Evolutionary conservation across 2,329 filamentous ascomycete species (phyloP).

Genomic region (Volutella citrinella): DNA sequence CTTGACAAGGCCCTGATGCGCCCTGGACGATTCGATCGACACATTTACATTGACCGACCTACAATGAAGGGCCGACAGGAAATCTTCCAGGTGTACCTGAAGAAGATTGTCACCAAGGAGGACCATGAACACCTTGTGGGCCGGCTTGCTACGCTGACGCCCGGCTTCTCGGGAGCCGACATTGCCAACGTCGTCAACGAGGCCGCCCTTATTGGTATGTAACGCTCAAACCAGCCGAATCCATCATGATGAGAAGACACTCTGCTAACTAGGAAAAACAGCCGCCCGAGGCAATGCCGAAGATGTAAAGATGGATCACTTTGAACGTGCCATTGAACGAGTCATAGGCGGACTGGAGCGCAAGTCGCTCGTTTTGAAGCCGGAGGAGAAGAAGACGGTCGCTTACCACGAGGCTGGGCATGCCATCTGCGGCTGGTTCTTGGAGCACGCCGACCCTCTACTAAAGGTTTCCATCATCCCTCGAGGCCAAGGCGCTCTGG

Average conservation of each 20-base stretch:
- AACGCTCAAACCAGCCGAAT: too few relatives aligned
- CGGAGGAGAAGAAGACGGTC: slow-evolving; percentile 91
- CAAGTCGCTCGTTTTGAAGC: slow-evolving; percentile 90
- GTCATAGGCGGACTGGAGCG: slow-evolving; percentile 96
- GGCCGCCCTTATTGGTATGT: slow-evolving; percentile 88
- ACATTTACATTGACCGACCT: slow-evolving; percentile 90
- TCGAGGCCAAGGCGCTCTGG: slow-evolving; percentile 86
- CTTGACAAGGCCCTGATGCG: slow-evolving; percentile 95
- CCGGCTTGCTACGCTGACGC: slow-evolving; percentile 85
- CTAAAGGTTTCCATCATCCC: slow-evolving; percentile 99
- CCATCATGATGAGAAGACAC: not conserved
- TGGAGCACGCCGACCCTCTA: slow-evolving; percentile 92
- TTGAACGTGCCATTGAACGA: slow-evolving; percentile 96
- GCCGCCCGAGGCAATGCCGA: slow-evolving; percentile 81
- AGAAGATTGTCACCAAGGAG: slow-evolving; percentile 91
- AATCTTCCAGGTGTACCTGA: slow-evolving; percentile 92
- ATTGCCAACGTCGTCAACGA: slow-evolving; percentile 99
- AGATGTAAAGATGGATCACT: slow-evolving; percentile 82
- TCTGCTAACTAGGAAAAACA: slow-evolving; percentile 37
- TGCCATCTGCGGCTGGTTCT: slow-evolving; percentile 97
- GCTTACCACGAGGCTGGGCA: slow-evolving; percentile 98
- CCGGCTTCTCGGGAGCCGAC: slow-evolving; percentile 94
- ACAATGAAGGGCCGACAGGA: slow-evolving; percentile 97
- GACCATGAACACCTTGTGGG: slow-evolving; percentile 85
- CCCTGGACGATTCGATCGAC: slow-evolving; percentile 93